Evolutionary conservation across 208 protist species (phyloP), one percentile per base, ranked within the genome.

Genomic region (Angomonas deanei): DNA sequence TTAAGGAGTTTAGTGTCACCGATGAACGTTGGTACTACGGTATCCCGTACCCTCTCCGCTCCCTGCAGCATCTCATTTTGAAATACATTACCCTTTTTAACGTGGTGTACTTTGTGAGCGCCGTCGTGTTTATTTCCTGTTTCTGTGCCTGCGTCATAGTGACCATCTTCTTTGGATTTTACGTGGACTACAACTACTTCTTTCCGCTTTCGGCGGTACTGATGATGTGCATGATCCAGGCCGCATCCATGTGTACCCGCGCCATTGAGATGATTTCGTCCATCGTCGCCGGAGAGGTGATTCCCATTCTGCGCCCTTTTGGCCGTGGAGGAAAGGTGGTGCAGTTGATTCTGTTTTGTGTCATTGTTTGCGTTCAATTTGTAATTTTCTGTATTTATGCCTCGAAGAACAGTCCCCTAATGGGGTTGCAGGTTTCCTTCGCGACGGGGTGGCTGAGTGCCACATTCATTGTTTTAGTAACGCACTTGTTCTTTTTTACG

Each of bases 81-180:
- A 19, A 74, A 23, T 66, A 33, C 30, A 30, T 86, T 39, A 77
- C 67, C 17, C 23, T 84, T 10, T 23, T 82, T 0, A 84, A 77
- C 64, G 63, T 60, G 3, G 27, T 83, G 2, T 87, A 81, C 64
- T 78, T 91, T 54, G 13, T 76, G 34, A 66, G 47, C 1, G 84
- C 80, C 2, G 56, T 82, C 27, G 33, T 91, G 21, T 86, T 91
- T 64, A 53, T 77, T 50, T 27, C 68, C 23, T 61, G 77, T 5
- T 74, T 88, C 48, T 49, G 55, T 28, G 74, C 70, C 5, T 58
- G 60, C 59, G 56, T 86, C 47, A 60, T 81, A 23, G 64, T 79
- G 31, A 86, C 76, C 30, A 31, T 86, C 36, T 91, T 86, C 56
- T 75, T 91, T 28, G 80, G 76, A 36, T 82, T 78, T 36, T 82